Evolutionary conservation across 192 early-diverging fungal genomes (phyloP), one percentile per base, ranked within the genome.

Genomic region (Phycomyces nitens): DNA sequence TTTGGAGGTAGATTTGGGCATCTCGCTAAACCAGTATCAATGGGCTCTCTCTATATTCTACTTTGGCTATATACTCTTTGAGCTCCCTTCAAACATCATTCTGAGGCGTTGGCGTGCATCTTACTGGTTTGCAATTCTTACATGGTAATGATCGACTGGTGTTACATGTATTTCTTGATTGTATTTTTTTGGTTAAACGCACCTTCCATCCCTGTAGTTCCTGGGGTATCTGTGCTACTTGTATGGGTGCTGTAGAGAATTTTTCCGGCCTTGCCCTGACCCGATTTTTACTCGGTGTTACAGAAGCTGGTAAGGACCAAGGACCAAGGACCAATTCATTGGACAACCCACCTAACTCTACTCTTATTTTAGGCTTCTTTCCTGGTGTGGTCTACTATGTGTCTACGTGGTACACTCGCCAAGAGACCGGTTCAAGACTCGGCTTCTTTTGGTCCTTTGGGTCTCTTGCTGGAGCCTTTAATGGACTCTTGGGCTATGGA

Each of bases 1-100:
- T 6, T 18, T 47, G 3, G 44, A 47, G 11, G 12, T 18, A 2
- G 44, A 18, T 11, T 18, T 47, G 44, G 12, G 12, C 12, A 47
- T 47, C 15, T 47, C 44, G 3, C 12, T 47, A n/a, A 11, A 47
- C 18, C 44, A 47, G 11, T 47, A 47, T 18, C 57, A 38, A 38
- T 77, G 77, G 74, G 63, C 73, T 56, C 43, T 87, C 21, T 79
- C 84, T 10, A 74, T 79, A 27, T 86, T 85, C 66, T 87, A 84
- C 61, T 56, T 87, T 60, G 82, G 78, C 68, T 75, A 71, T 49
- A 58, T 59, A 15, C 40, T 68, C 22, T 86, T 79, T 58, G 86
- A 89, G 65, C 67, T 89, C 14, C 88, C 88, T 12, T 83, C 82
- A 22, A 89, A 88, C 71, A 75, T 87, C 22, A 29, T 82, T 22